These are phyloP conservation scores for Caryopteris hybrid DNA, from an alignment of 305 asterid species.

Conservation along the genomic window DNA sequence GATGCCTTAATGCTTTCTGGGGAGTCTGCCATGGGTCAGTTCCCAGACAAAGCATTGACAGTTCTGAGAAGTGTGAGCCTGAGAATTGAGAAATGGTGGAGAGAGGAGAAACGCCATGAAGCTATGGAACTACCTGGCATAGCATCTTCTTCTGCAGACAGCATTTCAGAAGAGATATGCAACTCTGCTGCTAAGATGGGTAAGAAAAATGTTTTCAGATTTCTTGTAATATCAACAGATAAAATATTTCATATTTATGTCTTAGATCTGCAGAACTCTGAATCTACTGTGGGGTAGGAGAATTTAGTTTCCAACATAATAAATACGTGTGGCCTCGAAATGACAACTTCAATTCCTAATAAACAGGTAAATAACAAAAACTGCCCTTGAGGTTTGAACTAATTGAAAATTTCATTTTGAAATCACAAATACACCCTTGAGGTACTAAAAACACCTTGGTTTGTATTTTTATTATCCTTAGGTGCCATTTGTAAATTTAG, in stretches of 20 bases:
- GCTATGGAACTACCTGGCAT: constrained; percentile 57
- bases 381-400: neutral
- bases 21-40: constrained; percentile 96
- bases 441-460: neutral
- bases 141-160: constrained; percentile 63
- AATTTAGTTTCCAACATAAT: neutral
- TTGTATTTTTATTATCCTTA: neutral
- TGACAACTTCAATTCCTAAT: neutral
- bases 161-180: constrained; percentile 87
- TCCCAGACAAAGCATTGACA: constrained; percentile 81
- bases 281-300: neutral
- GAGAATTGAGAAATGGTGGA: constrained; percentile 94
- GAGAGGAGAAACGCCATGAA: constrained; percentile 71
- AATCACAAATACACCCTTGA: neutral
- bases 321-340: neutral
- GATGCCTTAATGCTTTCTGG: constrained; percentile 97
- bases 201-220: constrained; percentile 26
- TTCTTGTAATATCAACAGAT: neutral
- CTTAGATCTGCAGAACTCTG: neutral
- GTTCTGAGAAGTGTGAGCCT: constrained; percentile 83
- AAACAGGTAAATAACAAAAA: too few relatives aligned
- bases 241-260: neutral
- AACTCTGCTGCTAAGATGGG: constrained; percentile 98
- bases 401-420: too few relatives aligned
- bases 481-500: neutral